Evolutionary conservation across 1,284 basidiomycete genomes (phyloP).

Genomic region (Cryptococcus sp.): DNA sequence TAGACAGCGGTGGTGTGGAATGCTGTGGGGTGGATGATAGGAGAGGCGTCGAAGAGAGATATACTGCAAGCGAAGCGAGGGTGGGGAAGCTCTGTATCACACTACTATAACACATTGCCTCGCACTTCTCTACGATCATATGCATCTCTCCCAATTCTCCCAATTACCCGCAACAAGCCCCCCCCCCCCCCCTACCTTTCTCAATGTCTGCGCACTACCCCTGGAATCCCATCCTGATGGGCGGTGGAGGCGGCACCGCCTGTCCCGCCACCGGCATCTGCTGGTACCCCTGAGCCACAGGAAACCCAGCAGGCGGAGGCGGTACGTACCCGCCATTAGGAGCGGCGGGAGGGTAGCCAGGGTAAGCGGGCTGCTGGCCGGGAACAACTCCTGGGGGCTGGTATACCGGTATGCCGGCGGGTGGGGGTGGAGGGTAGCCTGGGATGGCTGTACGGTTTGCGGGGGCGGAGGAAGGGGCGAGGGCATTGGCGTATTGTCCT

Average conservation of each 20-base stretch:
- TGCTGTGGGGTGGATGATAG: too few species aligned
- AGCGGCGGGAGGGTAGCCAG: conserved; percentile 12
- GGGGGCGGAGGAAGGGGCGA: conserved; percentile 55
- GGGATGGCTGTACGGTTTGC: conserved; percentile 62
- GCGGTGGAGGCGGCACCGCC: conserved; percentile 35
- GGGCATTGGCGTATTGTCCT: conserved; percentile 80
- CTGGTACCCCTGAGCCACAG: conserved; percentile 15
- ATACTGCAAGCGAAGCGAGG: too few species aligned
- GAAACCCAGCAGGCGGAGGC: conserved; percentile 25
- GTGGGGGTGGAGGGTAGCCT: conserved; percentile 47
- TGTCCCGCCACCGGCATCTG: conserved; percentile 18
- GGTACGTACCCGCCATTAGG: conserved; percentile 12
- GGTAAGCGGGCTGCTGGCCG: conserved; percentile 17
- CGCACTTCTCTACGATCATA: conserved; percentile 3
- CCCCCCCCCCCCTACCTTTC: not conserved
- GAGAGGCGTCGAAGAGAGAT: too few species aligned
- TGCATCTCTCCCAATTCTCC: not conserved
- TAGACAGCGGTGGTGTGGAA: too few species aligned
- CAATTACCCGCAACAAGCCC: not conserved
- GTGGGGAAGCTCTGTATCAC: too few species aligned
- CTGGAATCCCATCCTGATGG: conserved; percentile 44
- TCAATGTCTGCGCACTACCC: not conserved
- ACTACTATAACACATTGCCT: not conserved
- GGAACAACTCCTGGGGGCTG: conserved; percentile 50
- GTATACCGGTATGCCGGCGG: conserved; percentile 44